Base-by-base conservation (phyloP, 768 basidiomycete genomes). In the Scleroderma bovista region DNA sequence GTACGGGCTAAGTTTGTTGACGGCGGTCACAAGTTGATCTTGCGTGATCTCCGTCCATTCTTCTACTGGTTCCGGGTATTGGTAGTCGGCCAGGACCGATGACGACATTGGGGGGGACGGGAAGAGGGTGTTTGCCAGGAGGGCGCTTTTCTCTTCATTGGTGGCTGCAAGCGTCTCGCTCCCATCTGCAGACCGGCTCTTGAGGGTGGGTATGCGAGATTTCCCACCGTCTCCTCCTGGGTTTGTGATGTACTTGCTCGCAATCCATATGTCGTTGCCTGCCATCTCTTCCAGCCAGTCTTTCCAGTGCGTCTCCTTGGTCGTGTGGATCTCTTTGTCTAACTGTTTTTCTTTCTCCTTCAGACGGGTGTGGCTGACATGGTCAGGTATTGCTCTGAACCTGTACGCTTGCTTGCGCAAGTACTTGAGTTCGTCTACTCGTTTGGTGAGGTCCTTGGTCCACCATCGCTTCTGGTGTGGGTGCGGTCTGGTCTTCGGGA, bases 91-190 rank as follows among this genome's bases (percentile, higher is more conserved):
- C 6, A n/a, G 37, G 1, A 39, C 37, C 17, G 37, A 39, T 3
- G 37, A n/a, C n/a, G 2, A 1, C 2, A 3, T 8, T 2, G 61
- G 54, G 3, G 52, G 51, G 6, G 44, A 17, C 8, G 57, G 59
- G 23, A 69, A 69, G 51, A 69, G 69, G 2, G 56, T 22, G 3
- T 52, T 13, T 36, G 48, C 47, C 2, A 70, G 55, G 0, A 52
- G 7, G 0, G 48, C 2, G 45, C 59, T 55, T 29, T 67, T 68
- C 3, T 58, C 48, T 10, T 50, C 19, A 34, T 70, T 68, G 1
- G 43, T 17, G 37, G 8, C 11, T 3, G 37, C 37, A 17, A 7
- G 6, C 5, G 7, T 39, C 3, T 4, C 20, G 4, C 1, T n/a
- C 8, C 37, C 17, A 1, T 39, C 16, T 4, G 9, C 11, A 12